phyloP scores from a whole-genome alignment of 2,329 filamentous ascomycete species.

The Pseudocercospora musae region DNA sequence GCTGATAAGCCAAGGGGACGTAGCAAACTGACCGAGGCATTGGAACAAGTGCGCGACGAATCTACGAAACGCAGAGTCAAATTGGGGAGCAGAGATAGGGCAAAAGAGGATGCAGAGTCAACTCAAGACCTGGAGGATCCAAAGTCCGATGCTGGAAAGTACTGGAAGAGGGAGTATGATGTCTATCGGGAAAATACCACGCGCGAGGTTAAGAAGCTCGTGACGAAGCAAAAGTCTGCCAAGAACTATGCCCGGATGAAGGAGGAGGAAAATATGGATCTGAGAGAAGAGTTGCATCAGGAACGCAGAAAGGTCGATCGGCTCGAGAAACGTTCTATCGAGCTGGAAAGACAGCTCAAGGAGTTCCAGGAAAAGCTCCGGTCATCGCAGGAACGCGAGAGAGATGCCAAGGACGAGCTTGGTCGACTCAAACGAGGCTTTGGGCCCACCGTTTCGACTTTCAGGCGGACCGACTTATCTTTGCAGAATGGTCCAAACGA shows the following conservation, averaged over 20 bases:
- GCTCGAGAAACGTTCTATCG: slow-evolving; percentile 62
- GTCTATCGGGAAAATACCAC: slow-evolving; percentile 69
- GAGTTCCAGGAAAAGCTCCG: slow-evolving; percentile 37
- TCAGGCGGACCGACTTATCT: slow-evolving; percentile 6
- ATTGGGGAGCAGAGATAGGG: slow-evolving; percentile 43
- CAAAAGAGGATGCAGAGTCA: slow-evolving; percentile 58
- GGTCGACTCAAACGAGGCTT: slow-evolving; percentile 13
- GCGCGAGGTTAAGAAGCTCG: slow-evolving; percentile 70
- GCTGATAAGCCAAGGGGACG: slow-evolving; percentile 34
- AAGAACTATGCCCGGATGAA: slow-evolving; percentile 77
- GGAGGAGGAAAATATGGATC: slow-evolving; percentile 65
- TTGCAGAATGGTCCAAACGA: not conserved
- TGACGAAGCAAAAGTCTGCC: slow-evolving; percentile 75
- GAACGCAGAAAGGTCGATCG: slow-evolving; percentile 63
- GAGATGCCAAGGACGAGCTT: slow-evolving; percentile 9
- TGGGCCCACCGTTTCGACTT: slow-evolving; percentile 1
- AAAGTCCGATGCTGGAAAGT: slow-evolving; percentile 69
- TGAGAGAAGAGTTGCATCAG: slow-evolving; percentile 63
- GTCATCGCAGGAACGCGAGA: slow-evolving; percentile 6
- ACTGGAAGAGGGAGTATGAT: slow-evolving; percentile 77
- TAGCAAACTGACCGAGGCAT: slow-evolving; percentile 44
- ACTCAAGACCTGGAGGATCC: slow-evolving; percentile 71
- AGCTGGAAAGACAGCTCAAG: slow-evolving; percentile 58
- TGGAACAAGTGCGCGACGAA: slow-evolving; percentile 45
- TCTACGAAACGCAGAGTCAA: slow-evolving; percentile 28